Conservation (phyloP, 139 green algal species). For the Nannochloris sp. region DNA sequence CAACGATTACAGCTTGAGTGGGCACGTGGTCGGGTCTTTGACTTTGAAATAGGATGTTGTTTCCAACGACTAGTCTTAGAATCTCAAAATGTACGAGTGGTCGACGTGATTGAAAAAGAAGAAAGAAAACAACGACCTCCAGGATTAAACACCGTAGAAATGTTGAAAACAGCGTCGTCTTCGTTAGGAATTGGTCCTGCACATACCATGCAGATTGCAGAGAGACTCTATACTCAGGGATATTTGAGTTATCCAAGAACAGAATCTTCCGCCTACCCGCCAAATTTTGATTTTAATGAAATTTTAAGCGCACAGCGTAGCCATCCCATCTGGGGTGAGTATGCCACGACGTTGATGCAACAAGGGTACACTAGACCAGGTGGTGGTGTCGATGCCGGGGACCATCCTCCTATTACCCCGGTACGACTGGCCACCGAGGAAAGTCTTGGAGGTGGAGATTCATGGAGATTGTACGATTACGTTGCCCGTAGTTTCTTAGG, state of each 20-base stretch:
- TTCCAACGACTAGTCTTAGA: slow-evolving; percentile 33
- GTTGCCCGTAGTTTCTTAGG: slow-evolving; percentile 71
- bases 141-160: slow-evolving; percentile 82
- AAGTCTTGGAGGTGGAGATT: slow-evolving; percentile 68
- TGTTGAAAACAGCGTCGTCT: slow-evolving; percentile 72
- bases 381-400: slow-evolving; percentile 64
- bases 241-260: slow-evolving; percentile 86
- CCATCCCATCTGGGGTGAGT: slow-evolving; percentile 76
- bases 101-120: slow-evolving; percentile 49
- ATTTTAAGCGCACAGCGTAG: slow-evolving; percentile 43
- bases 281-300: slow-evolving; percentile 70
- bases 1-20: slow-evolving; percentile 51
- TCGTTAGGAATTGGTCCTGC: slow-evolving; percentile 68
- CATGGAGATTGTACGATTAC: slow-evolving; percentile 82
- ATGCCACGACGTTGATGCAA: slow-evolving; percentile 49
- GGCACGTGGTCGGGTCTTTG: slow-evolving; percentile 66
- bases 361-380: slow-evolving; percentile 28
- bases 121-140: slow-evolving; percentile 44
- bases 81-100: slow-evolving; percentile 28
- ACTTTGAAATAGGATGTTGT: slow-evolving; percentile 35
- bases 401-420: slow-evolving; percentile 91
- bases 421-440: slow-evolving; percentile 53
- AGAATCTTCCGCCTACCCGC: slow-evolving; percentile 76
- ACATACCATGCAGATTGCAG: slow-evolving; percentile 73
- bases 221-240: slow-evolving; percentile 78